Base-by-base conservation (phyloP, 1,139 yeast genomes). In the Pichia sp. region DNA sequence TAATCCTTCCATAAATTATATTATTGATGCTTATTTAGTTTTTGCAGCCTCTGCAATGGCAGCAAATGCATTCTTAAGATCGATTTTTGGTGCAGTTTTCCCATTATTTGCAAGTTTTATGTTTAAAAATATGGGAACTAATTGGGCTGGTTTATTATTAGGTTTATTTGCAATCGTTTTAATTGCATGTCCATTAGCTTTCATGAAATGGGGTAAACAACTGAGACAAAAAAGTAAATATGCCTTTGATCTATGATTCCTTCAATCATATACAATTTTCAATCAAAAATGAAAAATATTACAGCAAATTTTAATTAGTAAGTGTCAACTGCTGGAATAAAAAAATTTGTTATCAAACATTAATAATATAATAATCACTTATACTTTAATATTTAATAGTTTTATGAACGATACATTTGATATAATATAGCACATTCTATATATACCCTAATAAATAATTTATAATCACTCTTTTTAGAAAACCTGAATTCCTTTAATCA, bases 1-100 rank as follows among this genome's bases (percentile, higher is more conserved):
- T 72, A 71, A 84, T 55, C 82, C 95, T 12, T 76, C 87, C 48
- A 67, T 87, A 58, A 85, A 82, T 61, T 87, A 87, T 62, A 75
- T 87, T 56, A 81, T 87, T 57, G 96, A 89, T 62, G 70, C 85
- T 34, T 89, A 87, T 60, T 70, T 86, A 51, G 62, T 80, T 48
- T 80, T 82, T 58, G 95, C 96, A 4, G 96, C 96, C 5, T 83
- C 95, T 26, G 96, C 96, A 1, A 70, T 89, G 54, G 96, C 97
- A 5, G 96, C 84, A 12, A 87, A 87, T 61, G 80, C 96, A 0
- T 80, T 89, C 57, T 62, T 82, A 52, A 76, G 89, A 70, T 78
- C 87, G 2, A 59, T 70, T 0, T 75, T 78, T 56, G 89, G 83
- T 50, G 85, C 82, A 35, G 74, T 74, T 2, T 89, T 90, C 76